Evolutionary conservation across 371 early-diverging fungal species (phyloP).

Genomic region (Choanephora cucurbitarum): DNA sequence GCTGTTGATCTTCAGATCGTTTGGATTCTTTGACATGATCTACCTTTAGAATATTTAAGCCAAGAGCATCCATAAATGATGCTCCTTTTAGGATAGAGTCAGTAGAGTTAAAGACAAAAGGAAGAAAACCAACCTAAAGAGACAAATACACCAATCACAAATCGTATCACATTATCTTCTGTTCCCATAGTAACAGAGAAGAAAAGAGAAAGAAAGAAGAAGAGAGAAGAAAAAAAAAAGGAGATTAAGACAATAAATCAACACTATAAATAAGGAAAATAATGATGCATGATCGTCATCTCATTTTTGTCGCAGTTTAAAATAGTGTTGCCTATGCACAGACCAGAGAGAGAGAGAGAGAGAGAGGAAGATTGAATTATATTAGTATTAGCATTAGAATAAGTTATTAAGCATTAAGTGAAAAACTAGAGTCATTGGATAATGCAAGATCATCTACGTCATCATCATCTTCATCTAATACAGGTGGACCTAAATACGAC

Average conservation of each 20-base stretch:
- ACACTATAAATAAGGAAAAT: too few relatives aligned
- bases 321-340: too few relatives aligned
- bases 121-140: slow-evolving; percentile 42
- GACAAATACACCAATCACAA: slow-evolving; percentile 67
- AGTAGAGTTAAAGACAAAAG: too few relatives aligned
- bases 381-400: background rate
- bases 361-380: too few relatives aligned
- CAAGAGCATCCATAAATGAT: slow-evolving; percentile 71
- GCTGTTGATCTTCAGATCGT: slow-evolving; percentile 41
- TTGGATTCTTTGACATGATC: slow-evolving; percentile 68
- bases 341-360: too few relatives aligned
- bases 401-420: background rate
- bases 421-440: slow-evolving; percentile 12
- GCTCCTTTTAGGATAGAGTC: slow-evolving; percentile 37
- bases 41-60: slow-evolving; percentile 65
- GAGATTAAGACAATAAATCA: slow-evolving; percentile 3
- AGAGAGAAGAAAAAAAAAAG: slow-evolving; percentile 23
- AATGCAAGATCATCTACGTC: slow-evolving; percentile 43
- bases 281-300: slow-evolving; percentile 11
- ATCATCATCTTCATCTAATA: slow-evolving; percentile 47
- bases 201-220: slow-evolving; percentile 1
- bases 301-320: too few relatives aligned
- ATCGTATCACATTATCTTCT: slow-evolving; percentile 47
- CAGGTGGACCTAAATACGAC: slow-evolving; percentile 30
- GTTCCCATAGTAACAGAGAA: slow-evolving; percentile 28